phyloP scores from a whole-genome alignment of 2,329 filamentous ascomycete species.

The Hymenoscyphus occultus region DNA sequence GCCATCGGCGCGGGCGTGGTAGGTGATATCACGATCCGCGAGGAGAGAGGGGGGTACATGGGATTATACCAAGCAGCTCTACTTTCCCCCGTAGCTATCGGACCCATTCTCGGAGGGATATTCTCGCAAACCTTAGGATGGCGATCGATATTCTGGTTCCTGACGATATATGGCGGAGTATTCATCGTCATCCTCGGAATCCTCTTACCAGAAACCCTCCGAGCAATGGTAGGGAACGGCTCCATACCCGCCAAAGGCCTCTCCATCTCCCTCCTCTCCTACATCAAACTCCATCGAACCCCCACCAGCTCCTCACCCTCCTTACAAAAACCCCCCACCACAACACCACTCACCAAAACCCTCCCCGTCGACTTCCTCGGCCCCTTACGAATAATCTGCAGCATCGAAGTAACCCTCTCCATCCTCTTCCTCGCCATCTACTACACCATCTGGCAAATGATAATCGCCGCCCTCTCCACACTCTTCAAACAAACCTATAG shows the following conservation, averaged over 20 bases:
- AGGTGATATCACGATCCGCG: slow-evolving; percentile 59
- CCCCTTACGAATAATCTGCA: slow-evolving; percentile 41
- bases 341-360: slow-evolving; percentile 16
- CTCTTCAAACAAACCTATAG: slow-evolving; percentile 28
- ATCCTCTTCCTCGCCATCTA: slow-evolving; percentile 31
- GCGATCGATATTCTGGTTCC: slow-evolving; percentile 40
- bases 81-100: slow-evolving; percentile 32
- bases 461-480: slow-evolving; percentile 29
- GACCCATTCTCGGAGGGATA: slow-evolving; percentile 37
- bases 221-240: slow-evolving; percentile 41
- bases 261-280: slow-evolving; percentile 8
- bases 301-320: neutral
- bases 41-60: slow-evolving; percentile 64
- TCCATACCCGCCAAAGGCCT: slow-evolving; percentile 21
- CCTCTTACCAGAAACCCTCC: slow-evolving; percentile 44
- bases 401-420: slow-evolving; percentile 27
- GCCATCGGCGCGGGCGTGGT: slow-evolving; percentile 59
- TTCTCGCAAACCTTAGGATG: slow-evolving; percentile 33
- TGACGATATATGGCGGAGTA: slow-evolving; percentile 35
- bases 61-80: slow-evolving; percentile 46
- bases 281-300: slow-evolving; percentile 6
- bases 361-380: slow-evolving; percentile 40
- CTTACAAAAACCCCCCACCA: neutral
- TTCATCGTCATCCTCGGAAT: slow-evolving; percentile 40
- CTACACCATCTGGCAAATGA: slow-evolving; percentile 33